Evolutionary conservation across 768 basidiomycete genomes (phyloP), one percentile per base, ranked within the genome.

Genomic region (Boletus subparvulus): DNA sequence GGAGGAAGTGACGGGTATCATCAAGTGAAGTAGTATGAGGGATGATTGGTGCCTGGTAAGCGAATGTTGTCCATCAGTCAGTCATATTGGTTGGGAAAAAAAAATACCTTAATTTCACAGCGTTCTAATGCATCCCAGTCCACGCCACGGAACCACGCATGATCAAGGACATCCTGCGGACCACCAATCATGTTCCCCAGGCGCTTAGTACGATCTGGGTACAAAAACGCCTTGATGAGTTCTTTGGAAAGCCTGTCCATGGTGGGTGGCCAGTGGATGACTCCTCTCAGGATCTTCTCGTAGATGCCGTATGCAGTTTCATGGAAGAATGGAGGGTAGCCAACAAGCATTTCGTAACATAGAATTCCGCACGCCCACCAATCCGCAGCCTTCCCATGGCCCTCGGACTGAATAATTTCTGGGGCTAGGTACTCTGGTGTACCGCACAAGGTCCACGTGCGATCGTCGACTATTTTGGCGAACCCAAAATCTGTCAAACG

Each of bases 361-460:
- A 99, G 79, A 45, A 98, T 91, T 19, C 97, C 97, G 65, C 94
- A 89, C 10, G 97, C 96, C 97, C 97, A 99, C 94, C 94, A 99
- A 70, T 99, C 96, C 7, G 94, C 95, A 10, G 95, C 94, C 72
- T 97, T 96, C 12, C 94, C 94, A 73, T 99, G 97, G 12, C 97
- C 97, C 60, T 96, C 94, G 7, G 92, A 94, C 67, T 96, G 89
- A 55, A 99, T 97, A 55, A 99, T 97, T 74, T 99, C 97, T 19
- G 97, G 97, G 3, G 97, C 96, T 37, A 99, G 86, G 69, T 99
- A 98, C 74, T 95, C 93, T 19, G 94, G 93, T 11, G 93, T 96
- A 36, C 93, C 93, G 66, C 97, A 99, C 33, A 99, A 80, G 8
- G 97, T 99, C 87, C 92, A 98, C 7, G 97, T 98, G 71, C 95